Evolutionary conservation across 2,329 filamentous ascomycete species (phyloP).

Genomic region (Phaeoacremonium minimum): DNA sequence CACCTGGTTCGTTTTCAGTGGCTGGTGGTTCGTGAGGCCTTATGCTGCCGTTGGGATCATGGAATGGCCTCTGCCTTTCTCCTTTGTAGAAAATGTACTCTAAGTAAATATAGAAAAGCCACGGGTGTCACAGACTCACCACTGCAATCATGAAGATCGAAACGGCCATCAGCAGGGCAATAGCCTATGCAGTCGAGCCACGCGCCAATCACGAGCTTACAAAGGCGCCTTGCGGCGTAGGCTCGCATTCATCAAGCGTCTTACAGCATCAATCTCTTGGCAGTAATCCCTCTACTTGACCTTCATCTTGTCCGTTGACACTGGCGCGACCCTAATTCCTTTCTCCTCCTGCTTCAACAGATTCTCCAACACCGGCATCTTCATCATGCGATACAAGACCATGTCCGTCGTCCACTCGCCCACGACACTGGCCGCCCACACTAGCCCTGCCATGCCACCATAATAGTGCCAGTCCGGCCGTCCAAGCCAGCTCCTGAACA

Average conservation of each 20-base stretch:
- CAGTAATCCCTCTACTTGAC: not conserved
- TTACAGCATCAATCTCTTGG: not conserved
- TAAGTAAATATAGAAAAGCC: too few species aligned
- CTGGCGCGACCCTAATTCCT: not conserved
- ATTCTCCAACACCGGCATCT: slow-evolving; percentile 4
- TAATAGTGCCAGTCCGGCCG: slow-evolving; percentile 11
- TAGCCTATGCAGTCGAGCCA: slow-evolving; percentile 1
- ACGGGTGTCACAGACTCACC: too few species aligned
- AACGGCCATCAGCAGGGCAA: too few species aligned
- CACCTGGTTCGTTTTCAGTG: not conserved
- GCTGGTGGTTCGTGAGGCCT: slow-evolving; percentile 2
- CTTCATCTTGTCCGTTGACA: not conserved
- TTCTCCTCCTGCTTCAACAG: slow-evolving; percentile 4
- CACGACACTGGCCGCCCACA: slow-evolving; percentile 4
- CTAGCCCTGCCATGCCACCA: slow-evolving; percentile 3
- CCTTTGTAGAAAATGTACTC: not conserved
- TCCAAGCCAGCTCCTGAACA: slow-evolving; percentile 4
- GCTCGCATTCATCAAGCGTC: not conserved
- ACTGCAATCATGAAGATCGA: too few species aligned
- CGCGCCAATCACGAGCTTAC: not conserved
- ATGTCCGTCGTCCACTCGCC: slow-evolving; percentile 10
- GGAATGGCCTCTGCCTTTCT: not conserved
- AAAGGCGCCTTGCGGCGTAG: not conserved
- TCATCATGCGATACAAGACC: slow-evolving; percentile 8
- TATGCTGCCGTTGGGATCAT: slow-evolving; percentile 1